Evolutionary conservation across 139 green algal genomes (phyloP).

Genomic region (Klebsormidium nitens): DNA sequence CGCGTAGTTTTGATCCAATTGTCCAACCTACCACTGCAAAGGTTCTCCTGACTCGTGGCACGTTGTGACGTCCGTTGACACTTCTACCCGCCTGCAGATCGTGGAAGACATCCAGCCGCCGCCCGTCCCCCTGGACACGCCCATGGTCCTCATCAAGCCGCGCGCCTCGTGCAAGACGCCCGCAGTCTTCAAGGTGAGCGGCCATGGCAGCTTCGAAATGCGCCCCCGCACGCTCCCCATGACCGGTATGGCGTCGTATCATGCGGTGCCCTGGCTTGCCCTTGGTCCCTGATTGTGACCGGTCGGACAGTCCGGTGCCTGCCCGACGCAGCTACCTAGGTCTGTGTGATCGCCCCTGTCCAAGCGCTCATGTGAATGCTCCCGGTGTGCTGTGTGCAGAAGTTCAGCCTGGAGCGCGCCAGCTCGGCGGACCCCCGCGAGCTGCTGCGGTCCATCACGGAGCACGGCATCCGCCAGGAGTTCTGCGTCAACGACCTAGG

Average conservation of each 20-base stretch:
- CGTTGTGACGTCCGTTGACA: too few relatives aligned
- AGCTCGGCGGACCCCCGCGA: slow-evolving; percentile 61
- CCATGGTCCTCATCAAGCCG: slow-evolving; percentile 78
- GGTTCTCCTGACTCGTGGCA: too few relatives aligned
- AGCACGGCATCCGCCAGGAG: slow-evolving; percentile 38
- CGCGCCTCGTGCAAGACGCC: slow-evolving; percentile 59
- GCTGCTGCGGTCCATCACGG: slow-evolving; percentile 55
- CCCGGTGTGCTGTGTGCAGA: slow-evolving; percentile 15
- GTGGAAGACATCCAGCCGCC: slow-evolving; percentile 77
- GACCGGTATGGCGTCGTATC: background rate
- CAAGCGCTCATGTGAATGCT: background rate
- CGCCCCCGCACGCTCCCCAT: slow-evolving; percentile 47
- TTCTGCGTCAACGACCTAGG: slow-evolving; percentile 47
- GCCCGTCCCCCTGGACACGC: slow-evolving; percentile 71
- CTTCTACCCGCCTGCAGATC: slow-evolving; percentile 55
- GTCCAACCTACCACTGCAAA: too few relatives aligned
- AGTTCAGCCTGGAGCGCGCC: slow-evolving; percentile 23
- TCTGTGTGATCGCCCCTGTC: background rate
- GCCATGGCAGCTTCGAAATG: slow-evolving; percentile 63
- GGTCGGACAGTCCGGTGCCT: too few relatives aligned
- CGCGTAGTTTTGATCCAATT: too few relatives aligned
- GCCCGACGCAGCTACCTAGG: too few relatives aligned
- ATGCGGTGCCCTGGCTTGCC: background rate
- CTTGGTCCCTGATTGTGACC: too few relatives aligned
- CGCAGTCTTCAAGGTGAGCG: slow-evolving; percentile 77